These are phyloP conservation scores for Blastomyces parvus DNA, from an alignment of 2,329 filamentous ascomycete genomes.

Conservation along the genomic window DNA sequence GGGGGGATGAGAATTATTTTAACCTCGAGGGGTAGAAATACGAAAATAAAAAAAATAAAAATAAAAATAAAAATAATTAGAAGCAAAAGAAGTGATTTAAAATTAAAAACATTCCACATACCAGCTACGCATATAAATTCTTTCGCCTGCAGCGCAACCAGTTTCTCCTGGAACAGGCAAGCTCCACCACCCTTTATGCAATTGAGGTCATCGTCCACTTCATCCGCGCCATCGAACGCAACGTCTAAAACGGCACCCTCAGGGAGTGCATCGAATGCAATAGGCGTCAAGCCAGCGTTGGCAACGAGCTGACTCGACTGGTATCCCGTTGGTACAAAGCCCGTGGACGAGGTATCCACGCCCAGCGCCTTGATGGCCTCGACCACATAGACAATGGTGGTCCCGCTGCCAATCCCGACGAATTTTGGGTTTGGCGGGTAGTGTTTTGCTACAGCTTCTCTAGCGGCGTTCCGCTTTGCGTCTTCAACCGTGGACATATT, in stretches of 20 bases:
- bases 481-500: slow-evolving; percentile 42
- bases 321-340: slow-evolving; percentile 85
- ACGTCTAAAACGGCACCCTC: slow-evolving; percentile 62
- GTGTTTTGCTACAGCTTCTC: slow-evolving; percentile 50
- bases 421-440: slow-evolving; percentile 49
- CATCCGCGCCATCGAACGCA: slow-evolving; percentile 92
- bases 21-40: background rate
- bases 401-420: slow-evolving; percentile 56
- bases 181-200: slow-evolving; percentile 96
- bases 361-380: slow-evolving; percentile 50
- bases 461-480: slow-evolving; percentile 52
- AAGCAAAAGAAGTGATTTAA: background rate
- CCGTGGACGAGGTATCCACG: slow-evolving; percentile 49
- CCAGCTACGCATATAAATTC: slow-evolving; percentile 82
- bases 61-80: background rate
- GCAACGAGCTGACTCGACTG: slow-evolving; percentile 83
- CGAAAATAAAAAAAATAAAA: background rate
- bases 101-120: slow-evolving; percentile 31
- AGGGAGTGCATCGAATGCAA: slow-evolving; percentile 68
- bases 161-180: slow-evolving; percentile 96
- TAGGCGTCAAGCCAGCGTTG: slow-evolving; percentile 63
- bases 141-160: slow-evolving; percentile 74
- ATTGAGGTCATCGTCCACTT: slow-evolving; percentile 89
- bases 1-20: background rate
- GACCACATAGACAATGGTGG: slow-evolving; percentile 58